Evolutionary conservation across 1,284 basidiomycete species (phyloP).

Genomic region (Trichosporon coremiiforme): DNA sequence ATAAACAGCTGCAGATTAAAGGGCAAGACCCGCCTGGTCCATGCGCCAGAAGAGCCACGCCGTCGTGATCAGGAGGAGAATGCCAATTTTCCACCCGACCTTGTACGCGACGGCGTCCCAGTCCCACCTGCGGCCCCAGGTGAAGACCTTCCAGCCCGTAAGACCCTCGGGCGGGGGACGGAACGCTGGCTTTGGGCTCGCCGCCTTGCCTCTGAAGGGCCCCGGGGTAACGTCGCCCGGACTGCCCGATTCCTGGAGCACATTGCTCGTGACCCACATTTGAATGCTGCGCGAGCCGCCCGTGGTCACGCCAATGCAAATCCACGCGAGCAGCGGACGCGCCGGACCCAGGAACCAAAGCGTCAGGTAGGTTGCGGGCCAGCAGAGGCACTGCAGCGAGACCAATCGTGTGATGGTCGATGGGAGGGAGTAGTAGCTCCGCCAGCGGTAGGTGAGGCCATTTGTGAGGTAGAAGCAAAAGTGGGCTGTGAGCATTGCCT

Average conservation of each 20-base stretch:
- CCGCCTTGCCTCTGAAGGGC: neutral
- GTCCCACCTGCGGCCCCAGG: constrained; percentile 52
- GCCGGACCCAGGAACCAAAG: constrained; percentile 51
- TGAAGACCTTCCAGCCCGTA: constrained; percentile 42
- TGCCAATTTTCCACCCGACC: constrained; percentile 53
- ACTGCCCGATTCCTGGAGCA: constrained; percentile 28
- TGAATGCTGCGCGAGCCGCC: constrained; percentile 53
- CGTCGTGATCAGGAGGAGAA: constrained; percentile 47
- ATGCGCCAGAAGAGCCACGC: constrained; percentile 54
- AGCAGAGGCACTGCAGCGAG: constrained; percentile 58
- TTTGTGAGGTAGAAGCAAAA: constrained; percentile 57
- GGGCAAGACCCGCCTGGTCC: constrained; percentile 29
- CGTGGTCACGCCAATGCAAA: constrained; percentile 57
- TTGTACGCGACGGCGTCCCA: constrained; percentile 52
- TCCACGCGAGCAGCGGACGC: constrained; percentile 55
- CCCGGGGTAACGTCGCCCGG: constrained; percentile 26
- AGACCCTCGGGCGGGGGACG: constrained; percentile 34
- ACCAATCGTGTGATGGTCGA: constrained; percentile 56
- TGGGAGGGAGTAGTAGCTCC: constrained; percentile 56
- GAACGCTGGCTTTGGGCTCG: constrained; percentile 5
- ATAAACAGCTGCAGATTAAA: neutral
- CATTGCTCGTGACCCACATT: constrained; percentile 58
- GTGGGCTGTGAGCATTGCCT: constrained; percentile 56
- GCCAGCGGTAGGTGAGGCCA: constrained; percentile 57
- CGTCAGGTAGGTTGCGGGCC: constrained; percentile 56